phyloP scores from a whole-genome alignment of 768 basidiomycete species.

The Postia placenta region DNA sequence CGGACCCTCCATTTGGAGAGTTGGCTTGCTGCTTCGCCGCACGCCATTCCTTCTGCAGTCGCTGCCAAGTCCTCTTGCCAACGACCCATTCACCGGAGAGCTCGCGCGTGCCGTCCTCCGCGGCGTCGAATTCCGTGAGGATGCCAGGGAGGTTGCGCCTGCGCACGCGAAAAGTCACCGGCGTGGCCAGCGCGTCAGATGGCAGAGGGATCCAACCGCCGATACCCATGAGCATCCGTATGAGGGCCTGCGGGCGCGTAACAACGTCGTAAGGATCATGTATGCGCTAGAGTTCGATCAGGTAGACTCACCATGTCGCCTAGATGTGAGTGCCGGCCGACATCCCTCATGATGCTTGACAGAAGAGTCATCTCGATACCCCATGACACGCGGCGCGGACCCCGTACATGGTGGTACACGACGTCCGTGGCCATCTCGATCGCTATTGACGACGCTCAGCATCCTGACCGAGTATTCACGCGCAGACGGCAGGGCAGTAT shows the following conservation, averaged over 20 bases:
- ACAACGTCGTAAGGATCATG: too few relatives aligned
- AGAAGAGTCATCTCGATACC: slow-evolving; percentile 92
- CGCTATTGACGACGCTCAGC: slow-evolving; percentile 15
- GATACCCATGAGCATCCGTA: slow-evolving; percentile 67
- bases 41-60: slow-evolving; percentile 79
- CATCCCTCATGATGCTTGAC: slow-evolving; percentile 79
- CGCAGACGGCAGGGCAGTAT: too few relatives aligned
- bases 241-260: slow-evolving; percentile 33
- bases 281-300: neutral
- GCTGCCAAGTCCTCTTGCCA: slow-evolving; percentile 86
- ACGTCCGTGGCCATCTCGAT: slow-evolving; percentile 57
- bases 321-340: slow-evolving; percentile 73
- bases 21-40: slow-evolving; percentile 18
- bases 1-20: slow-evolving; percentile 3
- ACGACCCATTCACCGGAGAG: slow-evolving; percentile 96
- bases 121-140: slow-evolving; percentile 63
- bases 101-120: slow-evolving; percentile 74
- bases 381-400: slow-evolving; percentile 88
- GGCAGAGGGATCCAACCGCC: slow-evolving; percentile 81
- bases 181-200: slow-evolving; percentile 90
- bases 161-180: slow-evolving; percentile 84
- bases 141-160: slow-evolving; percentile 73
- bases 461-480: neutral
- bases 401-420: slow-evolving; percentile 73
- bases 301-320: slow-evolving; percentile 64